These are phyloP conservation scores for Cyberlindnera xishuangbannaensis DNA, from an alignment of 805 yeast genomes.

Conservation along the genomic window DNA sequence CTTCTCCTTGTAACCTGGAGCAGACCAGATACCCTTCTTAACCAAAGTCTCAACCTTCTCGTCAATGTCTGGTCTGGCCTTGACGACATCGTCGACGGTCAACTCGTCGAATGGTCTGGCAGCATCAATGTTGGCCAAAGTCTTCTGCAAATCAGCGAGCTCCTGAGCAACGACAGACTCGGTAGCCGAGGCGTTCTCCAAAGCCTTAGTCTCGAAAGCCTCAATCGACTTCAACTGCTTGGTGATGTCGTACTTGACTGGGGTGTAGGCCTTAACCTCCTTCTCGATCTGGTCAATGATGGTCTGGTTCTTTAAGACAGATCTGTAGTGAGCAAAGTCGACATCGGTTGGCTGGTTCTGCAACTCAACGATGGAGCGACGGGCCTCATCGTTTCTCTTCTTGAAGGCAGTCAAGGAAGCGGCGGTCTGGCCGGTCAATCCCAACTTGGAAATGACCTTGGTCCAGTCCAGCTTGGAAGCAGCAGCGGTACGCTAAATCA, in stretches of 20 bases:
- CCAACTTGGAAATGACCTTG: conserved; percentile 79
- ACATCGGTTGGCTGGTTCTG: conserved; percentile 68
- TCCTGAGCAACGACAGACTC: conserved; percentile 85
- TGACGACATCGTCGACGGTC: conserved; percentile 89
- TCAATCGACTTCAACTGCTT: conserved; percentile 89
- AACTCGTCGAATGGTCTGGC: conserved; percentile 98
- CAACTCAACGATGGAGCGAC: conserved; percentile 68
- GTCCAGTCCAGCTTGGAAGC: conserved; percentile 94
- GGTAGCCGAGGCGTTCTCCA: conserved; percentile 92
- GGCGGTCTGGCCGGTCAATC: conserved; percentile 90
- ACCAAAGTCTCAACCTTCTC: conserved; percentile 94
- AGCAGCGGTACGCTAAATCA: conserved; percentile 40
- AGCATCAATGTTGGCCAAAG: conserved; percentile 87
- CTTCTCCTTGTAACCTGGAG: conserved; percentile 97
- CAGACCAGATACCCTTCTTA: conserved; percentile 94
- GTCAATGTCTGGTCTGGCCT: conserved; percentile 97
- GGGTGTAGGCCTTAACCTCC: conserved; percentile 70
- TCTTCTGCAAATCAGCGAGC: conserved; percentile 76
- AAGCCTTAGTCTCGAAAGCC: conserved; percentile 90
- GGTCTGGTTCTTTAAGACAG: conserved; percentile 72
- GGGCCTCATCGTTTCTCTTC: conserved; percentile 98
- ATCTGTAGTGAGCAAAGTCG: conserved; percentile 77
- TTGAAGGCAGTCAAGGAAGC: conserved; percentile 84
- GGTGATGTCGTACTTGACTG: conserved; percentile 78
- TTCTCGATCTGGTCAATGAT: conserved; percentile 77